Evolutionary conservation across 805 yeast species (phyloP).

Genomic region (Torulaspora quercuum): DNA sequence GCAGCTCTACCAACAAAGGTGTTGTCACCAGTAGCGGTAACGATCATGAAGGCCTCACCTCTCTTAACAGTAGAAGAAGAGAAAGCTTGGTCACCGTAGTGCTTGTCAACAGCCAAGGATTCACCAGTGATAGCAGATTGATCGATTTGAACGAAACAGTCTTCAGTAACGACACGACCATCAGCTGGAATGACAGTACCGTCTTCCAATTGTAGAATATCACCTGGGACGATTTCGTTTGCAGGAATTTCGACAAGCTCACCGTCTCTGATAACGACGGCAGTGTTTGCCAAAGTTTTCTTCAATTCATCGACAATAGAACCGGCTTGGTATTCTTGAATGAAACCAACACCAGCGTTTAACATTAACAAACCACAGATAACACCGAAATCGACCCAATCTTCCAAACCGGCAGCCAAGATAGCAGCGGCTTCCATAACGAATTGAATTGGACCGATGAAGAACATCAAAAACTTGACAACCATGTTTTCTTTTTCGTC

Average conservation of each 20-base stretch:
- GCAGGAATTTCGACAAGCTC: conserved; percentile 69
- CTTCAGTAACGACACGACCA: conserved; percentile 85
- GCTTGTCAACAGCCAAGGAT: conserved; percentile 92
- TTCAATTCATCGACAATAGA: conserved; percentile 95
- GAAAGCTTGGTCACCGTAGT: conserved; percentile 79
- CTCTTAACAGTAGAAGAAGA: conserved; percentile 93
- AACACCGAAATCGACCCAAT: conserved; percentile 99
- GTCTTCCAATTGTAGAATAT: conserved; percentile 85
- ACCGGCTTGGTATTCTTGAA: conserved; percentile 97
- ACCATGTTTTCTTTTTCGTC: conserved; percentile 80
- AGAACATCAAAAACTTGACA: conserved; percentile 79
- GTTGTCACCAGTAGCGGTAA: conserved; percentile 91
- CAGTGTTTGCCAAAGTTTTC: conserved; percentile 90
- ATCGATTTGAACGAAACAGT: conserved; percentile 83
- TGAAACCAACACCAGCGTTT: conserved; percentile 92
- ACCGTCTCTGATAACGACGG: conserved; percentile 82
- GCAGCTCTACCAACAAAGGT: conserved; percentile 98
- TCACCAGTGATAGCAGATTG: conserved; percentile 98
- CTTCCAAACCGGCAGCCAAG: conserved; percentile 92
- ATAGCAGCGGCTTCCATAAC: conserved; percentile 97
- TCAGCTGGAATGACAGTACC: conserved; percentile 92
- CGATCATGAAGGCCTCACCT: conserved; percentile 93
- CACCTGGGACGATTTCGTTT: conserved; percentile 92
- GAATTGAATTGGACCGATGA: conserved; percentile 94
- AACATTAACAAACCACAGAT: conserved; percentile 80